These are phyloP conservation scores for Triticum monococcum DNA, from an alignment of 176 grass and related monocot species.

Conservation along the genomic window DNA sequence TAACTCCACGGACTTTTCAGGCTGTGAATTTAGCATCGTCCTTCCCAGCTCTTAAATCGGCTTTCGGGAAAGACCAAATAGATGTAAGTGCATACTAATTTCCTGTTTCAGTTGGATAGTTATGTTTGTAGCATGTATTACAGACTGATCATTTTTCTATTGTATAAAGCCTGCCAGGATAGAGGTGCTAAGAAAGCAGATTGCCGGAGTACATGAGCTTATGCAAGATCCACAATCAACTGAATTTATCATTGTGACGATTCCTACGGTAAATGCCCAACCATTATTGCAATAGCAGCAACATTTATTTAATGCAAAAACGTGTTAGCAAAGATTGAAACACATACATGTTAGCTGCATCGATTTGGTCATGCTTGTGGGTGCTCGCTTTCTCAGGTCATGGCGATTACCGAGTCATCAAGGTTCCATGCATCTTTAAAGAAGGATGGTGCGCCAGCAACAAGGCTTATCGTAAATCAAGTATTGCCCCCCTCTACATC, in stretches of 20 bases:
- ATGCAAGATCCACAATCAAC: constrained; percentile 17
- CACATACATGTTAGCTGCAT: not conserved
- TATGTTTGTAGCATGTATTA: not conserved
- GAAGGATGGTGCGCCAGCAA: constrained; percentile 39
- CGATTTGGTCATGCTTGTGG: not conserved
- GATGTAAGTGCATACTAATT: constrained; percentile 30
- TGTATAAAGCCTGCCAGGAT: not conserved
- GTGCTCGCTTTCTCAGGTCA: constrained; percentile 36
- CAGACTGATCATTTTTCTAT: constrained; percentile 10
- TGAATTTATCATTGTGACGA: constrained; percentile 36
- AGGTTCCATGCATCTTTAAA: constrained; percentile 49
- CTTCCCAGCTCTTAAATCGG: not conserved
- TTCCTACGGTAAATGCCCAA: constrained; percentile 26
- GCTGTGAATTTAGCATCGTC: not conserved
- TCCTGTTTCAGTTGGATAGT: not conserved
- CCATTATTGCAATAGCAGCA: not conserved
- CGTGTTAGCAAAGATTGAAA: not conserved
- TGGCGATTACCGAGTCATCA: constrained; percentile 49
- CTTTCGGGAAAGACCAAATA: not conserved
- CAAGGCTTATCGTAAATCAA: constrained; percentile 54
- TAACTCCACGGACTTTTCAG: constrained; percentile 34
- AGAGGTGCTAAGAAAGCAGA: not conserved
- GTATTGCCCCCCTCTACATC: constrained; percentile 38
- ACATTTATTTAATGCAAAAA: constrained; percentile 19
- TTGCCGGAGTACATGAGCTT: constrained; percentile 10